Base-by-base conservation (phyloP, 2,329 filamentous ascomycete genomes). In the Colletotrichum caudatum region DNA sequence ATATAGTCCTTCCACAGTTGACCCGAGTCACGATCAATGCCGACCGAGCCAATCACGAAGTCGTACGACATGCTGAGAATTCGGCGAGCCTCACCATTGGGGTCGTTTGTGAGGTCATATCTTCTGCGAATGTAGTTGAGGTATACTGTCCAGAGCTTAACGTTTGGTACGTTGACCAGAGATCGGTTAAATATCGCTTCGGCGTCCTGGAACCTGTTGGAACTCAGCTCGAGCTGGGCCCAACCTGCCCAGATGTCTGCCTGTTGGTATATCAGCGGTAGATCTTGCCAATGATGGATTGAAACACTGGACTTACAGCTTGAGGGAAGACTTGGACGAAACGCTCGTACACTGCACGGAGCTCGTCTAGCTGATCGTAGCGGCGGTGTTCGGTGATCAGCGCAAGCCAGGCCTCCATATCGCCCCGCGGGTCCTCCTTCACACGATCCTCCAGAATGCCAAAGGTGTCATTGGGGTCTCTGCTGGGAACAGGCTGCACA, bases 1-100 rank as follows among this genome's bases (percentile, higher is more conserved):
- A 99, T 92, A 77, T 98, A 98, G 75, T 99, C 96, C 71, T 92
- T 90, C 96, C 96, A 99, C 68, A 99, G 91, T 74, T 88, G 89
- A 46, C 94, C 95, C 14, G 95, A 92, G 77, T 97, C 94, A 78
- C 94, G 93, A 82, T 99, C 96, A 76, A 96, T 90, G 37, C 97
- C 97, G 73, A 99, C 92, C 75, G 93, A 93, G 75, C 94, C 89
- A 57, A 99, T 89, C 8, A 97, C 95, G 78, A 97, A 94, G 74
- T 98, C 94, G 81, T 98, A 99, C 3, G 94, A 93, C 74, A 94
- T 91, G 26, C 91, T 92, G 67, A 99, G 92, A 9, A 92, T 93
- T 74, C 90, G 88, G 72, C 96, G 93, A 59, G 94, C 93, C 74
- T 91, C 86, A 26, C 94, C 94, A 48, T 88, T 89, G 1, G 91